Evolutionary conservation across 306 rosid species (phyloP).

Genomic region (Prunus salicina): DNA sequence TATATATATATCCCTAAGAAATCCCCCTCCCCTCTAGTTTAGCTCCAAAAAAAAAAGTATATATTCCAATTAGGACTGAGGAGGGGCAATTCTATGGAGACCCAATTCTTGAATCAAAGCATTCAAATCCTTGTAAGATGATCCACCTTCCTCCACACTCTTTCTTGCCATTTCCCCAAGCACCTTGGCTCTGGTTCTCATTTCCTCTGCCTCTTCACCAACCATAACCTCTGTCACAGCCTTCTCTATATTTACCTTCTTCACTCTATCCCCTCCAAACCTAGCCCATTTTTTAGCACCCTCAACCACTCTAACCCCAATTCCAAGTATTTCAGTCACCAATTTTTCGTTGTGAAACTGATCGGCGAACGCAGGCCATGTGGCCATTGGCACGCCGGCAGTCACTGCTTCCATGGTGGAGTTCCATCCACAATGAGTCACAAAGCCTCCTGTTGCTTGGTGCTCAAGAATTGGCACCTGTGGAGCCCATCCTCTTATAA

Average conservation of each 20-base stretch:
- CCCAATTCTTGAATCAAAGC: conserved; percentile 15
- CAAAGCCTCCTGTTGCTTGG: conserved; percentile 32
- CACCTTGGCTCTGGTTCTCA: conserved; percentile 17
- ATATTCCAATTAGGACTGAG: not conserved
- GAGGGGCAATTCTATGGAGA: not conserved
- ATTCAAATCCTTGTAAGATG: conserved; percentile 16
- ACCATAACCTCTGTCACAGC: conserved; percentile 9
- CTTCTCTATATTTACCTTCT: conserved; percentile 7
- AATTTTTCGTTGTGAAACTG: conserved; percentile 40
- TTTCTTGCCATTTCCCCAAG: conserved; percentile 14
- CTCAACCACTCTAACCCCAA: conserved; percentile 20
- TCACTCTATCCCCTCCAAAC: not conserved
- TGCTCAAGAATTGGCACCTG: conserved; percentile 35
- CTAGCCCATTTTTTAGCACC: not conserved
- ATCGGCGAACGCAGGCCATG: conserved; percentile 35
- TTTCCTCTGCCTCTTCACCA: conserved; percentile 15
- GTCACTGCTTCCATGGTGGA: conserved; percentile 28
- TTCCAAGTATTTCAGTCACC: conserved; percentile 25
- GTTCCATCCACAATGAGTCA: conserved; percentile 51
- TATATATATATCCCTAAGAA: too few relatives aligned
- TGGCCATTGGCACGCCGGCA: conserved; percentile 35
- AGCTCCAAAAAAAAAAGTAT: too few relatives aligned
- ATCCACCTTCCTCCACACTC: conserved; percentile 22
- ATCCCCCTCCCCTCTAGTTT: too few relatives aligned
- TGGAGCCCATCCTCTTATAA: conserved; percentile 40